Conservation (phyloP, 768 basidiomycete genomes). For the Tulasnella sp. region DNA sequence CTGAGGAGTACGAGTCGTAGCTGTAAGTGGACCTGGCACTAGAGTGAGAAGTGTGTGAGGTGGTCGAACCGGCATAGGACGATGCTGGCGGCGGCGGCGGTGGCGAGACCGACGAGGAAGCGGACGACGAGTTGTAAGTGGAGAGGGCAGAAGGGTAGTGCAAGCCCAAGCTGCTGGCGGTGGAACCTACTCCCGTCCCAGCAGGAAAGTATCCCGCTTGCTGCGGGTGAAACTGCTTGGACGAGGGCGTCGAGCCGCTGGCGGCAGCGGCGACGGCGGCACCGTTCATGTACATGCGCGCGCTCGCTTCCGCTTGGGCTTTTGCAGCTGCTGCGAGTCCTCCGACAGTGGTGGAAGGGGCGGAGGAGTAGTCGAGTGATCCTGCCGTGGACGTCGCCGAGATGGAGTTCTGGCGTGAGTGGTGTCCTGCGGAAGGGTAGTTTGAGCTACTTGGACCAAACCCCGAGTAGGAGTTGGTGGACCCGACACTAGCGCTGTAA, state of each 20-base stretch:
- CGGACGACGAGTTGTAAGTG: constrained; percentile 11
- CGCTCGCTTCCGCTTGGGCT: constrained; percentile 31
- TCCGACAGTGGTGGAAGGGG: constrained; percentile 24
- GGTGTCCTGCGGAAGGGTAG: neutral
- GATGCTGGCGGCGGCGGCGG: neutral
- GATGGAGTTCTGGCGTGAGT: constrained; percentile 17
- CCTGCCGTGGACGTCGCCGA: constrained; percentile 17
- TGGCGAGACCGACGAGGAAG: neutral
- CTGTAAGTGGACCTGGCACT: constrained; percentile 1
- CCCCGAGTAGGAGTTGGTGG: constrained; percentile 10
- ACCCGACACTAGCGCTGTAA: constrained; percentile 13
- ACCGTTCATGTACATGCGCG: constrained; percentile 29
- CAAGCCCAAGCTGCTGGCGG: constrained; percentile 14
- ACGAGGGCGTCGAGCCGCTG: neutral
- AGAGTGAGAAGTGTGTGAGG: constrained; percentile 12
- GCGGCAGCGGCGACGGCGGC: constrained; percentile 26
- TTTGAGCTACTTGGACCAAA: neutral
- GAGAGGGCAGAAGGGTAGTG: constrained; percentile 4
- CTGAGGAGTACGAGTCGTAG: constrained; percentile 21
- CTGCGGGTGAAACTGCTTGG: neutral
- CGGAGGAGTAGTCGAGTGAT: constrained; percentile 16
- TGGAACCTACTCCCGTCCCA: neutral
- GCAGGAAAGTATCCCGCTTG: constrained; percentile 2
- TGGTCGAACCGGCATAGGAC: constrained; percentile 18
- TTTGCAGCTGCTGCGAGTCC: constrained; percentile 25